Percentiles rank a stretch among this genome's conserved stretches.
These are phyloP conservation scores for Lavandula angustifolia DNA, from an alignment of 257 asterid genomes.

Conservation along the genomic window DNA sequence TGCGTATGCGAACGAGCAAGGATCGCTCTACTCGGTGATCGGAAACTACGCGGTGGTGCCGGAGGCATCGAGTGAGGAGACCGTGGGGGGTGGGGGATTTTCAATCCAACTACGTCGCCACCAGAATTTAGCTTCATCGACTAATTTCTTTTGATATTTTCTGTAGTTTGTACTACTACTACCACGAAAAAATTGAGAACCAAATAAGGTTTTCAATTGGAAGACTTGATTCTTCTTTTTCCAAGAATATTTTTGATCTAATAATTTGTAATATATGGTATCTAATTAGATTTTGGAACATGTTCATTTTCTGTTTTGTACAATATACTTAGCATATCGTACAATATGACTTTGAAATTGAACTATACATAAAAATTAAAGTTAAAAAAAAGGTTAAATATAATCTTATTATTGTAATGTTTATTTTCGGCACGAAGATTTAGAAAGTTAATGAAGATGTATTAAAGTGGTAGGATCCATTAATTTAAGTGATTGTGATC, in stretches of 20 bases:
- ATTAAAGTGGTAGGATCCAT: no score
- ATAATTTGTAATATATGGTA: no score
- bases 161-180: constrained; percentile 19
- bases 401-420: no score
- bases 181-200: constrained; percentile 27
- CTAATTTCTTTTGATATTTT: constrained; percentile 33
- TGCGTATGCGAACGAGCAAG: constrained; percentile 30
- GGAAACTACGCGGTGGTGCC: constrained; percentile 39
- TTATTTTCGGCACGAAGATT: no score
- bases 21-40: constrained; percentile 34
- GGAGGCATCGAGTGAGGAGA: constrained; percentile 47
- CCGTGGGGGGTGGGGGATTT: constrained; percentile 64
- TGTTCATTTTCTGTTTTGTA: neutral
- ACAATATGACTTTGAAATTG: no score
- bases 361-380: no score
- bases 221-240: constrained; percentile 16
- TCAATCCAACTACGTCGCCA: constrained; percentile 37
- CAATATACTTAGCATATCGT: no score
- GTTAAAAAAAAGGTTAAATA: no score
- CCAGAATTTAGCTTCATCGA: constrained; percentile 26
- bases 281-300: neutral
- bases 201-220: constrained; percentile 47
- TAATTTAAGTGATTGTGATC: no score
- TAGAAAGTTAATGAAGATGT: no score
- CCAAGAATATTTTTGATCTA: no score